phyloP scores from a whole-genome alignment of 257 asterid species.

The Solanum chmielewskii region DNA sequence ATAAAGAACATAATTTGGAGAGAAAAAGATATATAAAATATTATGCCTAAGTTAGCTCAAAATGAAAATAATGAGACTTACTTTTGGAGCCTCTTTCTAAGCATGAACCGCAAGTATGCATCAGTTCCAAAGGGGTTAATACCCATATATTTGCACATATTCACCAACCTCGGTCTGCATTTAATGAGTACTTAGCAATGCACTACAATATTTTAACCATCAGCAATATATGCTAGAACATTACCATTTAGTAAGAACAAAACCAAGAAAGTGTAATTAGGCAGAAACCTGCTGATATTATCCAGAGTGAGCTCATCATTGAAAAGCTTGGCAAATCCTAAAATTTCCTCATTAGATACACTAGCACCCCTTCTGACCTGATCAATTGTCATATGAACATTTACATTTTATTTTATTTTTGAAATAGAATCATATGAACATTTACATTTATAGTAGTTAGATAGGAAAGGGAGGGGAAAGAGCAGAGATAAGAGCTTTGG shows the following conservation, averaged over 20 bases:
- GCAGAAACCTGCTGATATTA: constrained; percentile 74
- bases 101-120: constrained; percentile 78
- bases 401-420: background rate
- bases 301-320: constrained; percentile 93
- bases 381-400: background rate
- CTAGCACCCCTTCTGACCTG: constrained; percentile 85
- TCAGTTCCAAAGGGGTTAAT: constrained; percentile 76
- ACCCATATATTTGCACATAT: constrained; percentile 98
- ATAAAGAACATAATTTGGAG: background rate
- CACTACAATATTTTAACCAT: background rate
- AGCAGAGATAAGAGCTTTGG: background rate
- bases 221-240: background rate
- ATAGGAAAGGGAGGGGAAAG: background rate
- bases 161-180: constrained; percentile 79
- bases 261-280: background rate
- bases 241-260: constrained; percentile 1
- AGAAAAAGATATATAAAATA: background rate
- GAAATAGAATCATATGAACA: background rate
- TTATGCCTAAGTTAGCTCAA: background rate
- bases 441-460: background rate
- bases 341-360: constrained; percentile 74
- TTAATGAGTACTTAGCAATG: background rate
- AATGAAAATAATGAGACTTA: constrained; percentile 17
- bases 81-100: constrained; percentile 72
- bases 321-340: constrained; percentile 89